phyloP scores from a whole-genome alignment of 2,329 filamentous ascomycete species.

The Graphilbum sp. region DNA sequence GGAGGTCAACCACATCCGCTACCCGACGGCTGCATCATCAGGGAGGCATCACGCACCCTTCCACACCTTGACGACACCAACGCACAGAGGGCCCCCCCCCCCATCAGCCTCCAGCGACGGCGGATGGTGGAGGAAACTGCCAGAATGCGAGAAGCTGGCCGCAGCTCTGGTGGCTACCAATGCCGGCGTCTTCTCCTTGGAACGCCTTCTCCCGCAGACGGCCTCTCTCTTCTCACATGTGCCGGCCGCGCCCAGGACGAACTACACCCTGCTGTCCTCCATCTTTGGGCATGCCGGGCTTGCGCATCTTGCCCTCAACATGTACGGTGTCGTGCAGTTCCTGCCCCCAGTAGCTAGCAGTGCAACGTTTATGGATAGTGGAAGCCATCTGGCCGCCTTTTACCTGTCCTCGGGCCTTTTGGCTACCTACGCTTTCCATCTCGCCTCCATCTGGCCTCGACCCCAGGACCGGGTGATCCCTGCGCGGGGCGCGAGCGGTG shows the following conservation, averaged over 20 bases:
- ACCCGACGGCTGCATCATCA: too few species aligned
- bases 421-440: slow-evolving; percentile 9
- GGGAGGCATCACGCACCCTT: too few species aligned
- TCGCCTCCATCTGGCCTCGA: slow-evolving; percentile 9
- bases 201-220: slow-evolving; percentile 6
- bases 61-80: too few species aligned
- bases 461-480: slow-evolving; percentile 5
- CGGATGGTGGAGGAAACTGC: not conserved
- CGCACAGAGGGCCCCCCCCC: too few species aligned
- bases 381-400: slow-evolving; percentile 13
- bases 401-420: slow-evolving; percentile 12
- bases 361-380: slow-evolving; percentile 9
- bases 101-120: not conserved
- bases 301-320: slow-evolving; percentile 15
- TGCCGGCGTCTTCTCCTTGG: slow-evolving; percentile 6
- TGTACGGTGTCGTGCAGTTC: slow-evolving; percentile 13
- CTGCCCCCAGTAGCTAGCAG: slow-evolving; percentile 10
- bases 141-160: slow-evolving; percentile 1
- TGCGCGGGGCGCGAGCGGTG: slow-evolving; percentile 13
- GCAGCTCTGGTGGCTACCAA: slow-evolving; percentile 9
- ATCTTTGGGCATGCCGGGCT: slow-evolving; percentile 14
- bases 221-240: slow-evolving; percentile 9
- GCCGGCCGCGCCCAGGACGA: slow-evolving; percentile 2
- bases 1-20: too few species aligned
- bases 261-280: slow-evolving; percentile 15